phyloP scores from a whole-genome alignment of 768 basidiomycete species.

The Rhodotorula babjevae region DNA sequence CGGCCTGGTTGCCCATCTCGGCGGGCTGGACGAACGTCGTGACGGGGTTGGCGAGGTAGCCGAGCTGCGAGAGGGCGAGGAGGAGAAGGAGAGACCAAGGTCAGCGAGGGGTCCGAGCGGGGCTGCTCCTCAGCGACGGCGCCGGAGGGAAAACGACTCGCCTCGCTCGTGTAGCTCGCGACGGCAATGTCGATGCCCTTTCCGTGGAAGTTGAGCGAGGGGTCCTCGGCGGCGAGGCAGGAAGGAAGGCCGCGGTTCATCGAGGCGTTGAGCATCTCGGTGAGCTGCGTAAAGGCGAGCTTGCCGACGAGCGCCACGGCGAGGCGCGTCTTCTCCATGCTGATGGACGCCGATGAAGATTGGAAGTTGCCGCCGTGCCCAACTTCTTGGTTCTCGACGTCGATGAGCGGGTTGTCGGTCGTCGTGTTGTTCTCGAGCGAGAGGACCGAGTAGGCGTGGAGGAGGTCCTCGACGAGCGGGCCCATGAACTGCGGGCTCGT shows the following conservation, averaged over 20 bases:
- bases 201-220: slow-evolving; percentile 69
- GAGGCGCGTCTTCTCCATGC: slow-evolving; percentile 70
- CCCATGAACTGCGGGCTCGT: slow-evolving; percentile 64
- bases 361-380: slow-evolving; percentile 78
- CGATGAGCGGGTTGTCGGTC: slow-evolving; percentile 81
- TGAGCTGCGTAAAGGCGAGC: slow-evolving; percentile 61
- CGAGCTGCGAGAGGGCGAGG: slow-evolving; percentile 50
- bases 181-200: slow-evolving; percentile 86
- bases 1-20: slow-evolving; percentile 87
- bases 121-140: neutral
- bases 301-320: slow-evolving; percentile 67
- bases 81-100: too few species aligned
- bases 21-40: slow-evolving; percentile 68
- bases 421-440: slow-evolving; percentile 69
- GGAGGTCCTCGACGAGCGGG: slow-evolving; percentile 75
- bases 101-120: neutral
- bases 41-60: slow-evolving; percentile 75
- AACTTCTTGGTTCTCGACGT: slow-evolving; percentile 62
- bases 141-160: neutral
- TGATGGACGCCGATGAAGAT: slow-evolving; percentile 63
- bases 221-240: slow-evolving; percentile 42
- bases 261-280: slow-evolving; percentile 71
- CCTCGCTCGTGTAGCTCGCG: too few species aligned
- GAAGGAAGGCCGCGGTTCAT: slow-evolving; percentile 82
- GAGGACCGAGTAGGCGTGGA: slow-evolving; percentile 61